phyloP scores from a whole-genome alignment of 495 filamentous ascomycete species.

The Astrocystis sublimbata region DNA sequence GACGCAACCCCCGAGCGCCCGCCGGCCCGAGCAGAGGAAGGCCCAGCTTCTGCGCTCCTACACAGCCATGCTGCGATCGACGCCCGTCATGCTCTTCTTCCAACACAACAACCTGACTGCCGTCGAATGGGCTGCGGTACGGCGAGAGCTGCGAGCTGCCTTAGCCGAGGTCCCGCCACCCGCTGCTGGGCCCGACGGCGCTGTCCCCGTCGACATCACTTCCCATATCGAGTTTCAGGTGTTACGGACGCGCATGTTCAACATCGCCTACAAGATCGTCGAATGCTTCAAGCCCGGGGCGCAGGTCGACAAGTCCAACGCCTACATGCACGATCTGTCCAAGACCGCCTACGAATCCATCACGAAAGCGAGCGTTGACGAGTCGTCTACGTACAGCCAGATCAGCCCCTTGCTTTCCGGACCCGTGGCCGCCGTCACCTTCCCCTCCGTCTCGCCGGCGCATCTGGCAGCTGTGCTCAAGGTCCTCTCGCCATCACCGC shows the following conservation, averaged over 20 bases:
- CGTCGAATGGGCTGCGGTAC: conserved; percentile 81
- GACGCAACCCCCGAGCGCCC: conserved; percentile 85
- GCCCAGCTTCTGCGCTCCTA: conserved; percentile 94
- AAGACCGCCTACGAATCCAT: conserved; percentile 64
- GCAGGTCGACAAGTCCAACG: conserved; percentile 49
- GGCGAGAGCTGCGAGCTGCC: conserved; percentile 75
- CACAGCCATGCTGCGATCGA: conserved; percentile 86
- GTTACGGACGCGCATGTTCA: conserved; percentile 86
- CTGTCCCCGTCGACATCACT: conserved; percentile 31
- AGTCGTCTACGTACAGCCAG: conserved; percentile 51
- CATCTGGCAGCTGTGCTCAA: conserved; percentile 78
- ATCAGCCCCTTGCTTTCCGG: conserved; percentile 78
- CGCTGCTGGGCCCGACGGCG: conserved; percentile 17
- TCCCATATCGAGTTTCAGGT: conserved; percentile 72
- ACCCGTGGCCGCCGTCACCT: conserved; percentile 74
- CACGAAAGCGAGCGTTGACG: conserved; percentile 50
- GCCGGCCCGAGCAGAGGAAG: conserved; percentile 82
- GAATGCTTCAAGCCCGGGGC: conserved; percentile 77
- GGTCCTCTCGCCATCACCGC: conserved; percentile 67
- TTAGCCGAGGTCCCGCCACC: conserved; percentile 58
- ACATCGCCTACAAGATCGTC: conserved; percentile 75
- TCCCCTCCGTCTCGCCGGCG: conserved; percentile 78
- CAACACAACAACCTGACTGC: conserved; percentile 95
- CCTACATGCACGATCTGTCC: conserved; percentile 74
- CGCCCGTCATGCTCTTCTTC: conserved; percentile 87